Percentiles rank a stretch among this genome's conserved stretches.
Evolutionary conservation across 2,329 filamentous ascomycete species (phyloP).

Genomic region (Aspergillus uvarum): DNA sequence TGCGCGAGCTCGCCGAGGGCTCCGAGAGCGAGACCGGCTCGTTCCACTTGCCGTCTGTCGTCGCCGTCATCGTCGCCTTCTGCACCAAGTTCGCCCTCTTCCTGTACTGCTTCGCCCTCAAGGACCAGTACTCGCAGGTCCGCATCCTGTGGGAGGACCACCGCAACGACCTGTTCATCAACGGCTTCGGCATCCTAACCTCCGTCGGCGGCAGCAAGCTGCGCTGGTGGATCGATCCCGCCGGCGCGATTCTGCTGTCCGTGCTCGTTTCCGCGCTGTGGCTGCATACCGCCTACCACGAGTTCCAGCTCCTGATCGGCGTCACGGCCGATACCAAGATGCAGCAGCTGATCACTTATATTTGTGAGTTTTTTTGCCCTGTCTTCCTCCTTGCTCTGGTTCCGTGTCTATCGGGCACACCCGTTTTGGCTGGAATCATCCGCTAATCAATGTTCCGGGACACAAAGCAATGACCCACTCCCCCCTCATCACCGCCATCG

Average conservation of each 20-base stretch:
- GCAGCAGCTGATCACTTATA: constrained; percentile 93
- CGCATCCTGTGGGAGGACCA: constrained; percentile 95
- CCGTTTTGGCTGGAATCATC: background rate
- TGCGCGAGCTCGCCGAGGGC: constrained; percentile 62
- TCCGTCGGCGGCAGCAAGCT: constrained; percentile 88
- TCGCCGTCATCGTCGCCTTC: constrained; percentile 83
- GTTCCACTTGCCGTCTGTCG: constrained; percentile 79
- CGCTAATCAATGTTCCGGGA: background rate
- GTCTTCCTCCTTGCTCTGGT: background rate
- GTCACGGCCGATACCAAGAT: constrained; percentile 81
- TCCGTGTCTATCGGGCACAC: background rate
- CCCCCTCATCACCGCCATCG: constrained; percentile 75
- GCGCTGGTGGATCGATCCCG: constrained; percentile 91
- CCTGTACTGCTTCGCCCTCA: constrained; percentile 86
- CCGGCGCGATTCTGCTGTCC: constrained; percentile 83
- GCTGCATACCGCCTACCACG: constrained; percentile 79
- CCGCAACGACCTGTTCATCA: constrained; percentile 95
- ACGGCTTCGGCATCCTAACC: constrained; percentile 87
- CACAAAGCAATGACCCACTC: constrained; percentile 75
- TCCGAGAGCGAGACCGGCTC: constrained; percentile 53
- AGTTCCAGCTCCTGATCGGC: constrained; percentile 89
- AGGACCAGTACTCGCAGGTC: constrained; percentile 88
- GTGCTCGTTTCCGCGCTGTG: constrained; percentile 75
- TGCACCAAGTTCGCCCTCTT: constrained; percentile 79
- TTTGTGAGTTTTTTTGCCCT: constrained; percentile 56